A percentile compares a stretch with the other conserved stretches of the same genome.
phyloP scores from a whole-genome alignment of 2,329 filamentous ascomycete genomes.

The Aspergillus ochraceus region DNA sequence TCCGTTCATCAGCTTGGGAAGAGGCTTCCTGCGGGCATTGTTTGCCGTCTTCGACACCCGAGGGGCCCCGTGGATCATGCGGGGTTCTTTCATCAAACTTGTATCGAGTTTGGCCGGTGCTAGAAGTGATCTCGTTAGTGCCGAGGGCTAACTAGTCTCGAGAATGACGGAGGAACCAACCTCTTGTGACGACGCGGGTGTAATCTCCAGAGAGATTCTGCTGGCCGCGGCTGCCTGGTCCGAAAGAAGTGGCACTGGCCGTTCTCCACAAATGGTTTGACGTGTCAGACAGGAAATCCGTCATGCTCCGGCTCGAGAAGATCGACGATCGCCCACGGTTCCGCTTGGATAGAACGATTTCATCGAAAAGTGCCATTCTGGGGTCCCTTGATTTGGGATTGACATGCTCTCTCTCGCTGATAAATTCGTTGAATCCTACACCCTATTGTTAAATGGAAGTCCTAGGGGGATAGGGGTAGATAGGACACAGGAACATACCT shows the following conservation, averaged over 20 bases:
- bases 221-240: conserved; percentile 51
- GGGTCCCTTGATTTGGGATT: conserved; percentile 54
- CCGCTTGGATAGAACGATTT: conserved; percentile 64
- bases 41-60: conserved; percentile 51
- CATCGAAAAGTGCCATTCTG: conserved; percentile 61
- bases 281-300: conserved; percentile 62
- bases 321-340: conserved; percentile 60
- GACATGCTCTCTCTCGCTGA: conserved; percentile 61
- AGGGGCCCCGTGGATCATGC: conserved; percentile 86
- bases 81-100: conserved; percentile 85
- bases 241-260: conserved; percentile 58
- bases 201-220: conserved; percentile 51
- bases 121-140: conserved; percentile 50
- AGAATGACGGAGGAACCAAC: conserved; percentile 27
- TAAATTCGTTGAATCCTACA: conserved; percentile 62
- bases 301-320: conserved; percentile 51
- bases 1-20: conserved; percentile 45
- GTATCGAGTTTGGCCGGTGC: conserved; percentile 83
- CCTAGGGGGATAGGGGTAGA: no score
- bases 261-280: conserved; percentile 65
- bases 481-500: conserved; percentile 36
- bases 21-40: conserved; percentile 43
- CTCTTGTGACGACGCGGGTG: conserved; percentile 50
- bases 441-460: background rate
- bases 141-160: background rate